Percentiles rank a stretch among this genome's conserved stretches.
phyloP scores from a whole-genome alignment of 805 yeast genomes.

The Maudiozyma pseudohumilis region DNA sequence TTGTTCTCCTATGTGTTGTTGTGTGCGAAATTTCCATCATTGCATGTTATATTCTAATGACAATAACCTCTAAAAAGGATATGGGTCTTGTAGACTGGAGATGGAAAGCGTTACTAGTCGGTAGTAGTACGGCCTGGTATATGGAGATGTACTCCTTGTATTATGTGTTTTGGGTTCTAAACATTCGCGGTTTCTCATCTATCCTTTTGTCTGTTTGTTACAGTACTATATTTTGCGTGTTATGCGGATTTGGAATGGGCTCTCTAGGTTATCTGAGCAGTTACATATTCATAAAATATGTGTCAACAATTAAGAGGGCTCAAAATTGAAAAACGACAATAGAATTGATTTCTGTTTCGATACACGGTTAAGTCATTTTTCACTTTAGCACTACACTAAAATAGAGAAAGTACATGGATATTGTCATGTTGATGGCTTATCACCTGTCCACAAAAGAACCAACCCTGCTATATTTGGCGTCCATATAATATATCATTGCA shows the following conservation, averaged over 20 bases:
- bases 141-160: slow-evolving; percentile 58
- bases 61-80: slow-evolving; percentile 24
- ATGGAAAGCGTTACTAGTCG: slow-evolving; percentile 68
- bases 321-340: too few relatives aligned
- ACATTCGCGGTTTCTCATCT: slow-evolving; percentile 58
- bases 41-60: slow-evolving; percentile 53
- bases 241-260: slow-evolving; percentile 66
- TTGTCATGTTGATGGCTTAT: too few relatives aligned
- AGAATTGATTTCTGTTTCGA: too few relatives aligned
- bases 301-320: too few relatives aligned
- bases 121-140: slow-evolving; percentile 64
- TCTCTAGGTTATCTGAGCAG: slow-evolving; percentile 63
- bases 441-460: too few relatives aligned
- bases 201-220: slow-evolving; percentile 61
- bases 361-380: too few relatives aligned
- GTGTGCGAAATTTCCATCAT: slow-evolving; percentile 65
- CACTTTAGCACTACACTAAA: too few relatives aligned
- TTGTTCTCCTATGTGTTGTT: slow-evolving; percentile 48
- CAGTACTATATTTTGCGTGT: slow-evolving; percentile 50
- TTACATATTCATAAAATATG: slow-evolving; percentile 48
- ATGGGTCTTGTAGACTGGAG: slow-evolving; percentile 44
- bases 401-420: too few relatives aligned
- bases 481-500: too few relatives aligned
- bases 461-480: too few relatives aligned
- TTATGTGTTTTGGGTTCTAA: slow-evolving; percentile 49